Evolutionary conservation across 331 rosid species (phyloP).

Genomic region (Prunus yedoensis): DNA sequence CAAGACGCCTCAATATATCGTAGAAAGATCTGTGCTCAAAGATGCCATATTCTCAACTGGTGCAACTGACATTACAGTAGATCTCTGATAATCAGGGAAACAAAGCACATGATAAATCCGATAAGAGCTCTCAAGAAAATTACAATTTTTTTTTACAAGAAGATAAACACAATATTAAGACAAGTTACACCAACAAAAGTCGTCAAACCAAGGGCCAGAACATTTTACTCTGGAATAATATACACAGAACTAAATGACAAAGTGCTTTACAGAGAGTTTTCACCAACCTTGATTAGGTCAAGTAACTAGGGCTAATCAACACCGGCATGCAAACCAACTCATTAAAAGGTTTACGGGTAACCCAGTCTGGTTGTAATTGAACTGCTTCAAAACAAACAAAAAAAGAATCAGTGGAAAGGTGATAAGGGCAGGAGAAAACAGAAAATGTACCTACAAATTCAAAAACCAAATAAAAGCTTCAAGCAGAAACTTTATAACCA

Average conservation of each 20-base stretch:
- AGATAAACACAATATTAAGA: background rate
- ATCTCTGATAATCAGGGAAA: slow-evolving; percentile 31
- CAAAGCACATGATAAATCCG: slow-evolving; percentile 14
- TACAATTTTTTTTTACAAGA: background rate
- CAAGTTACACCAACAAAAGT: background rate
- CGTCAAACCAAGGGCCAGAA: background rate
- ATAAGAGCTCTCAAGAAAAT: background rate
- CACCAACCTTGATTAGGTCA: background rate
- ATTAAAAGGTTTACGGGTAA: background rate
- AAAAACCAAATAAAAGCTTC: background rate
- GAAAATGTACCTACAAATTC: background rate
- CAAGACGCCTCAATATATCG: slow-evolving; percentile 79
- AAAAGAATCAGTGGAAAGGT: too few species aligned
- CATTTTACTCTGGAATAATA: background rate
- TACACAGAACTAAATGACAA: background rate
- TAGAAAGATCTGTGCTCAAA: slow-evolving; percentile 76
- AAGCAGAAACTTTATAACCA: background rate
- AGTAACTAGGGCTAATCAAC: background rate
- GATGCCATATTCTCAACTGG: slow-evolving; percentile 53
- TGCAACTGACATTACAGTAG: slow-evolving; percentile 46
- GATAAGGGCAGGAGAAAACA: background rate
- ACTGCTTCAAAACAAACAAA: background rate
- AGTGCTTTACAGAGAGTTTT: background rate
- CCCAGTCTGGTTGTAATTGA: background rate
- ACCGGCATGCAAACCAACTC: background rate